These are phyloP conservation scores for Arachnopeziza araneosa DNA, from an alignment of 2,329 filamentous ascomycete species.

Conservation along the genomic window DNA sequence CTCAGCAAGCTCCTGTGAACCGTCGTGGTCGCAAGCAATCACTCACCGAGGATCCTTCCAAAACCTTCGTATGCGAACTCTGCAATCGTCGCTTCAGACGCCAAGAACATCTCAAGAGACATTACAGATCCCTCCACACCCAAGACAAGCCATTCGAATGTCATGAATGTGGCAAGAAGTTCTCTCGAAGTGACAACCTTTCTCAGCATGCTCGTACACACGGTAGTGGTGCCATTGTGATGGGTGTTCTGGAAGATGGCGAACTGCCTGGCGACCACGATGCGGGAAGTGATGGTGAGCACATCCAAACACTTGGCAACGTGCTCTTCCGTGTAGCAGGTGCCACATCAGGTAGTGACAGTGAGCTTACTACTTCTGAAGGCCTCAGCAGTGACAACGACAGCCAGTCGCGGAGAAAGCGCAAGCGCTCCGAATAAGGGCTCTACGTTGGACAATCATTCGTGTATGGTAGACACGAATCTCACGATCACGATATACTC, in stretches of 20 bases:
- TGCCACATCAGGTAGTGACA: slow-evolving; percentile 62
- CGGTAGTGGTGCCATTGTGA: slow-evolving; percentile 81
- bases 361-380: slow-evolving; percentile 43
- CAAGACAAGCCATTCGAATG: slow-evolving; percentile 99
- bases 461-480: slow-evolving; percentile 22
- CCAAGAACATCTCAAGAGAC: slow-evolving; percentile 97
- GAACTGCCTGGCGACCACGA: slow-evolving; percentile 46
- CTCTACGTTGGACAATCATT: neutral
- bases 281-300: slow-evolving; percentile 45
- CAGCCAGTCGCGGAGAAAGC: slow-evolving; percentile 63
- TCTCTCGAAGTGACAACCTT: slow-evolving; percentile 95
- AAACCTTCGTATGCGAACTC: slow-evolving; percentile 95
- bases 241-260: slow-evolving; percentile 76
- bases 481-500: slow-evolving; percentile 24
- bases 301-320: slow-evolving; percentile 64
- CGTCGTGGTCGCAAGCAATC: slow-evolving; percentile 98
- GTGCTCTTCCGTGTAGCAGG: slow-evolving; percentile 78
- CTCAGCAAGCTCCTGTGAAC: slow-evolving; percentile 57
- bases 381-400: slow-evolving; percentile 42
- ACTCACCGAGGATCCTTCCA: slow-evolving; percentile 92
- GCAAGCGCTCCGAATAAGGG: slow-evolving; percentile 60
- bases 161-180: slow-evolving; percentile 97
- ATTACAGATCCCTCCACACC: slow-evolving; percentile 97
- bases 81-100: slow-evolving; percentile 97
- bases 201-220: slow-evolving; percentile 94